Percentiles rank a stretch among this genome's conserved stretches.
Evolutionary conservation across 1,284 basidiomycete species (phyloP).

Genomic region (Cutaneotrichosporon sp.): DNA sequence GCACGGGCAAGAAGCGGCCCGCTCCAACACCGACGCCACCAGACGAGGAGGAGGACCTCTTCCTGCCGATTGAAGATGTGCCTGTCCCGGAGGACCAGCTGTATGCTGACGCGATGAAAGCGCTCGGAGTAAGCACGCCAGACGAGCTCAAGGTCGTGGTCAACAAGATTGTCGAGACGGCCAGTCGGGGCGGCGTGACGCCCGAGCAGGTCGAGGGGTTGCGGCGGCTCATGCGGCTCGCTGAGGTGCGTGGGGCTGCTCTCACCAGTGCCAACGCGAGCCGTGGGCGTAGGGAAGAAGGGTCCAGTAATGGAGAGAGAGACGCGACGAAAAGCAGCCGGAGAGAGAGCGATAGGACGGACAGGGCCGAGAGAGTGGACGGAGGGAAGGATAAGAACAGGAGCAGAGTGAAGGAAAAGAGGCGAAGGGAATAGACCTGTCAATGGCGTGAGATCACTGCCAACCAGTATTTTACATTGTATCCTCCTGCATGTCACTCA

Average conservation of each 20-base stretch:
- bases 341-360: neutral
- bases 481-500: neutral
- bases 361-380: neutral
- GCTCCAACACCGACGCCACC: neutral
- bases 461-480: neutral
- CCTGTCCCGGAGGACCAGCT: constrained; percentile 30
- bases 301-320: neutral
- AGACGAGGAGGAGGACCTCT: constrained; percentile 33
- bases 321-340: neutral
- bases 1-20: neutral
- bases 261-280: neutral
- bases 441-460: too few relatives aligned
- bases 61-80: constrained; percentile 44
- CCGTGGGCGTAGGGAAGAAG: neutral
- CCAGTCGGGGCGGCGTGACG: constrained; percentile 16
- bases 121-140: constrained; percentile 20
- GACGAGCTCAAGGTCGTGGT: constrained; percentile 22
- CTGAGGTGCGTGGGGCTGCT: constrained; percentile 13
- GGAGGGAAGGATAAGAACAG: neutral
- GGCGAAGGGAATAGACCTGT: neutral
- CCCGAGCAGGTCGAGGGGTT: constrained; percentile 24
- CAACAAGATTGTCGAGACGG: constrained; percentile 19
- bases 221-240: constrained; percentile 20
- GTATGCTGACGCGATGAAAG: constrained; percentile 24
- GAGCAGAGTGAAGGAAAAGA: neutral